A percentile compares a stretch with the other conserved stretches of the same genome.
Evolutionary conservation across 805 yeast species (phyloP).

Genomic region (Debaryomyces castellii): DNA sequence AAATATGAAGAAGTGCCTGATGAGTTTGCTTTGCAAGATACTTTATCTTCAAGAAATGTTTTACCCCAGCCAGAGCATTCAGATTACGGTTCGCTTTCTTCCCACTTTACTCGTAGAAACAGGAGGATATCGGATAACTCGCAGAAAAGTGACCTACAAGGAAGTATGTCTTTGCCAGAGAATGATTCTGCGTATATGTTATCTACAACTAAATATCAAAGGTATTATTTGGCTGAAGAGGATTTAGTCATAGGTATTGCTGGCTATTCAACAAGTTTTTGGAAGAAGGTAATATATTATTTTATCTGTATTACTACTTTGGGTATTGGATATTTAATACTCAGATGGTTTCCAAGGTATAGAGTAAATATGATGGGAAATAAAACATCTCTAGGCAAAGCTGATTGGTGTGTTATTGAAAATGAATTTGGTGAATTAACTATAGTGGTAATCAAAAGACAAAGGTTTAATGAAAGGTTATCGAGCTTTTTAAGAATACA

Average conservation of each 20-base stretch:
- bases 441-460: slow-evolving; percentile 53
- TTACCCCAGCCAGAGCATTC: slow-evolving; percentile 3
- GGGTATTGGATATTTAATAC: slow-evolving; percentile 70
- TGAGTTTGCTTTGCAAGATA: slow-evolving; percentile 1
- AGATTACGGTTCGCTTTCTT: slow-evolving; percentile 27
- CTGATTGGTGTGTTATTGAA: slow-evolving; percentile 93
- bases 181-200: slow-evolving; percentile 21
- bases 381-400: slow-evolving; percentile 66
- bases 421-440: slow-evolving; percentile 88
- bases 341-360: slow-evolving; percentile 86
- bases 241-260: slow-evolving; percentile 94
- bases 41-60: neutral
- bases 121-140: slow-evolving; percentile 15
- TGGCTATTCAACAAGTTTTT: slow-evolving; percentile 63
- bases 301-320: slow-evolving; percentile 54
- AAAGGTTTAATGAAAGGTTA: slow-evolving; percentile 67
- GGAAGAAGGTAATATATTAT: slow-evolving; percentile 50
- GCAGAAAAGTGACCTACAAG: slow-evolving; percentile 9
- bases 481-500: slow-evolving; percentile 57
- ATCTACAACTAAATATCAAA: slow-evolving; percentile 57
- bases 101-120: slow-evolving; percentile 24
- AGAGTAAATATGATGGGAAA: slow-evolving; percentile 67
- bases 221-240: slow-evolving; percentile 92
- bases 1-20: slow-evolving; percentile 20
- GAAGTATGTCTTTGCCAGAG: slow-evolving; percentile 7